phyloP scores from a whole-genome alignment of 2,329 filamentous ascomycete species.

The Pestalotiopsis sp. region DNA sequence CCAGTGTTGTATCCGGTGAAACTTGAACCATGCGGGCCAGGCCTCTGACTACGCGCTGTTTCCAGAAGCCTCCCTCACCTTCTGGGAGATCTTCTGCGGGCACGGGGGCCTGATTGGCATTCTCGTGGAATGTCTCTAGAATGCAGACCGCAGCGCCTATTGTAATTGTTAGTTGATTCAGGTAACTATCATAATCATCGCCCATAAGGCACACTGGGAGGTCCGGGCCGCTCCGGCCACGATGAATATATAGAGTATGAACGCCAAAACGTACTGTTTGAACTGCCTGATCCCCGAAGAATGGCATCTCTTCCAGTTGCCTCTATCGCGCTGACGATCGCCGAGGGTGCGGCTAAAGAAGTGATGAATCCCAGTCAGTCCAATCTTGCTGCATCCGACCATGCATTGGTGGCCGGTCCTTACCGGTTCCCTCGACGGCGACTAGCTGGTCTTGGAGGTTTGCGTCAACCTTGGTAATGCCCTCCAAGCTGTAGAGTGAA shows the following conservation, averaged over 20 bases:
- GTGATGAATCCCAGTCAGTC: neutral
- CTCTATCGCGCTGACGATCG: conserved; percentile 88
- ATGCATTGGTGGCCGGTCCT: conserved; percentile 19
- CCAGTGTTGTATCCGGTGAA: conserved; percentile 72
- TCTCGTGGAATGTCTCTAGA: conserved; percentile 77
- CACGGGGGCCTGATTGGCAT: conserved; percentile 44
- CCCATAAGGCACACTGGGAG: neutral
- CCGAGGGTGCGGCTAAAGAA: conserved; percentile 73
- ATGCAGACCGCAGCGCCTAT: conserved; percentile 88
- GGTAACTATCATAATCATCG: too few species aligned
- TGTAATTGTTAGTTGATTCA: neutral
- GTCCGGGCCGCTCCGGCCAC: neutral
- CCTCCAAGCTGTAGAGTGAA: conserved; percentile 74
- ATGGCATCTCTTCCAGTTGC: conserved; percentile 92
- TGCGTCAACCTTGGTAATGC: conserved; percentile 81
- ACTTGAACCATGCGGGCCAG: conserved; percentile 94
- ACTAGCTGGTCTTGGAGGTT: conserved; percentile 83
- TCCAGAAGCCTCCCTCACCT: conserved; percentile 27
- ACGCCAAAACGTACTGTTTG: conserved; percentile 68
- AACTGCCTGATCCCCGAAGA: conserved; percentile 81
- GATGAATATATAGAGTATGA: neutral
- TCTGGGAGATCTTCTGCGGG: conserved; percentile 36
- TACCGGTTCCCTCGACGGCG: conserved; percentile 81
- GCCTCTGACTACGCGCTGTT: conserved; percentile 70
- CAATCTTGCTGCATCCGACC: neutral